Evolutionary conservation across 177 flowering plant species (phyloP).

Genomic region (Vitis hybrid): DNA sequence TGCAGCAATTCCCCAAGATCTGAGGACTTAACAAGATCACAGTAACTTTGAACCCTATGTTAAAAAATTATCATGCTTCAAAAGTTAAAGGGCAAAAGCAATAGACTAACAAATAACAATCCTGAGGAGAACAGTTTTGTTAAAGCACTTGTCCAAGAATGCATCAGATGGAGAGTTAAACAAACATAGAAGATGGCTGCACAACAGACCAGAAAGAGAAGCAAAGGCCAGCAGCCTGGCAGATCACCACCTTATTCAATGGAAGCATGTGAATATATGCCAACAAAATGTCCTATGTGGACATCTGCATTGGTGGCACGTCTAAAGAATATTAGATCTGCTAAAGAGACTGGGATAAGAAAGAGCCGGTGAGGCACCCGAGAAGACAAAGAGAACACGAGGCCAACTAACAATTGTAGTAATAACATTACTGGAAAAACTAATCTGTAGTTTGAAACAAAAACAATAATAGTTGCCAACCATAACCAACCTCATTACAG

Average conservation of each 20-base stretch:
- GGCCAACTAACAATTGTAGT: slow-evolving; percentile 14
- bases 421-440: slow-evolving; percentile 31
- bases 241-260: background rate
- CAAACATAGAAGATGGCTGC: background rate
- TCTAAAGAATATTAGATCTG: slow-evolving; percentile 6
- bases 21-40: background rate
- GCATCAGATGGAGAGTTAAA: background rate
- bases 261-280: slow-evolving; percentile 23
- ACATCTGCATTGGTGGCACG: slow-evolving; percentile 4
- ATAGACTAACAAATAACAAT: background rate
- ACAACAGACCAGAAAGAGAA: background rate
- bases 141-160: background rate
- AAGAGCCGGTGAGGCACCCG: slow-evolving; percentile 7
- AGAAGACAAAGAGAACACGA: slow-evolving; percentile 9
- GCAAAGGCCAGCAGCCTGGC: slow-evolving; percentile 1
- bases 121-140: background rate
- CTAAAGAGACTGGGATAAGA: slow-evolving; percentile 7
- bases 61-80: background rate
- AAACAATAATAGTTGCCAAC: slow-evolving; percentile 29
- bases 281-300: slow-evolving; percentile 9
- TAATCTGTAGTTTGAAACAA: slow-evolving; percentile 34
- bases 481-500: slow-evolving; percentile 6
- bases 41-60: background rate
- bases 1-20: background rate
- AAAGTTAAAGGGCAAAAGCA: background rate